Base-by-base conservation (phyloP, 2,329 filamentous ascomycete genomes). In the Rhytidhysteron rufulum region DNA sequence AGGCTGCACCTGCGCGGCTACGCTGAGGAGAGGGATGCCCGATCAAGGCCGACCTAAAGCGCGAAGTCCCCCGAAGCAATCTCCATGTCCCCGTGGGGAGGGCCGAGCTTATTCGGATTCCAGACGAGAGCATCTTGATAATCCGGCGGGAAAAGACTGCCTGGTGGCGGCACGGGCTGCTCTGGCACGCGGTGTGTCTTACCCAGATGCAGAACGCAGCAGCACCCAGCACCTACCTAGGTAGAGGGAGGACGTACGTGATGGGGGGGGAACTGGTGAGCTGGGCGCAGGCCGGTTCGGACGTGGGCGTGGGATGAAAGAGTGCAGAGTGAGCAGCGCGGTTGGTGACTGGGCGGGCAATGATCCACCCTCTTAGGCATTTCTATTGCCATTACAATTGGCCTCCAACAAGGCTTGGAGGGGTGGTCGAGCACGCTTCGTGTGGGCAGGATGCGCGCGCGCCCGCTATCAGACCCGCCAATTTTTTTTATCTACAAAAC, bases 81-180 rank as follows among this genome's bases (percentile, higher is more conserved):
- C 25, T 39, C 45, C 41, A 37, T 46, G 48, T 29, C 43, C 41
- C 47, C 48, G 51, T 40, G 31, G 39, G 51, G 45, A 32, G 39
- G 51, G 45, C 54, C 54, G 53, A 57, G 53, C 49, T 51, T 49
- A 49, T 37, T 37, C 35, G 24, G 37, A 18, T 21, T 36, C 41
- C 16, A 11, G 27, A 39, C 6, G 33, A 27, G 31, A n/a, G n/a
- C n/a, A n/a, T n/a, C n/a, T n/a, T n/a, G n/a, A n/a, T n/a, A n/a
- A n/a, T 45, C 34, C 37, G 39, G 43, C 42, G 48, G 49, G 55
- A 50, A 54, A 49, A 13, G 39, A 44, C 39, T 47, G 37, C 49
- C 45, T 9, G 33, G 40, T 16, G 38, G 19, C n/a, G 18, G 25
- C 30, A 40, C 36, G 7, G 24, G 24, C 37, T 43, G 27, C 25